phyloP scores from a whole-genome alignment of 2,329 filamentous ascomycete species.

The Neurospora sp. region DNA sequence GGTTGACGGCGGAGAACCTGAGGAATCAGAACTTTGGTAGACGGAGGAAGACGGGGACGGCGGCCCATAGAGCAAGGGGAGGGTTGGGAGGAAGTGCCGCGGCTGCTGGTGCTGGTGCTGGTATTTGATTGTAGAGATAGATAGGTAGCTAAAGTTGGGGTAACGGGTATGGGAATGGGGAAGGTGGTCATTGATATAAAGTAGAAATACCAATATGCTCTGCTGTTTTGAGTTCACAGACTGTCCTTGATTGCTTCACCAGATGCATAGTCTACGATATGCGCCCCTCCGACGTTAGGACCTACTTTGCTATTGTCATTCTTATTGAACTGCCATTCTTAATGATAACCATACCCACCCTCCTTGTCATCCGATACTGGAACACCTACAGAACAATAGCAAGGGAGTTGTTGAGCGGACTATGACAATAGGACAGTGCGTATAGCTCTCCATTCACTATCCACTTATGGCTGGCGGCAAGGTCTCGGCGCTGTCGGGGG shows the following conservation, averaged over 20 bases:
- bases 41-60: conserved; percentile 11
- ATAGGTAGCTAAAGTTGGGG: background rate
- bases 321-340: background rate
- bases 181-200: background rate
- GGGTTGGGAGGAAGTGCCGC: background rate
- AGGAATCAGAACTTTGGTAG: conserved; percentile 30
- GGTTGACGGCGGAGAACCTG: conserved; percentile 20
- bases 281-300: no score
- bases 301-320: background rate
- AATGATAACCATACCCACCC: background rate
- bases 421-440: background rate
- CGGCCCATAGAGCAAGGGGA: background rate
- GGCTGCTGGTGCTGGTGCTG: background rate
- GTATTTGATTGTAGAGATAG: background rate
- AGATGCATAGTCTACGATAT: background rate
- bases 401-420: background rate
- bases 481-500: background rate
- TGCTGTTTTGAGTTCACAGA: background rate
- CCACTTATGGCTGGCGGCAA: background rate
- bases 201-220: background rate
- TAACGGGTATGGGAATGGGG: background rate
- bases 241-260: background rate
- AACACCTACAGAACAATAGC: background rate
- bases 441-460: background rate
- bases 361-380: background rate